Evolutionary conservation across 768 basidiomycete species (phyloP), one percentile per base, ranked within the genome.

Genomic region (Leucosporidium yakuticum): DNA sequence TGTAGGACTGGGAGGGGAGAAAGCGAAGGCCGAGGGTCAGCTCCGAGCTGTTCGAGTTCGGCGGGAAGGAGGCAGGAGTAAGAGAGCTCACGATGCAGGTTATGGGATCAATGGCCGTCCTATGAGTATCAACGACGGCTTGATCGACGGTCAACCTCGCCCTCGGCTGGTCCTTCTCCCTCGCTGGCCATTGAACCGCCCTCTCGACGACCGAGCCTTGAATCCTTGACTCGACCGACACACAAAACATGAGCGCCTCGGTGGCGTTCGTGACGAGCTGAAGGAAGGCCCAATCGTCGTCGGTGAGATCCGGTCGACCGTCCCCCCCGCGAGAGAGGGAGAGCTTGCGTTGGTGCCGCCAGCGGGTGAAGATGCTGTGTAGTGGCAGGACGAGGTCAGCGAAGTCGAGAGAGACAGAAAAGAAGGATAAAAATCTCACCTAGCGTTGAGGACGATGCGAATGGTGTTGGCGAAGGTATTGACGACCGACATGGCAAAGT

Each of bases 341-440:
- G 1, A 9, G 27, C 20, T 27, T 55, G 4, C 62, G 39, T 2
- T 47, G 20, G 44, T 36, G 21, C 29, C 21, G 27, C 62, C 62
- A 63, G 54, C 62, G 62, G 23, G 44, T 23, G 31, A 56, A 63
- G 54, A 63, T 55, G 29, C 62, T 63, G 62, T 20, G 3, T 2
- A 11, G 25, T 3, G 39, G 29, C 19, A 27, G 32, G 4, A 19
- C 11, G 12, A 6, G 56, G 19, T 39, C 32, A 36, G 20, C 21
- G 11, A 23, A 23, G 32, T 36, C 5, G 6, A 36, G 34, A 36
- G 34, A 12, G 12, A 19, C 2, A 1, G 25, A 21, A 15, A 1
- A 2, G 25, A 54, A 39, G 4, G 62, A 55, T 20, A 0, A 21
- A 25, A 15, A 32, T 23, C 54, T 29, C 54, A 63, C 62, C 27